These are phyloP conservation scores for Globisporangium okanoganense DNA, from an alignment of 352 stramenopile species.

Conservation along the genomic window DNA sequence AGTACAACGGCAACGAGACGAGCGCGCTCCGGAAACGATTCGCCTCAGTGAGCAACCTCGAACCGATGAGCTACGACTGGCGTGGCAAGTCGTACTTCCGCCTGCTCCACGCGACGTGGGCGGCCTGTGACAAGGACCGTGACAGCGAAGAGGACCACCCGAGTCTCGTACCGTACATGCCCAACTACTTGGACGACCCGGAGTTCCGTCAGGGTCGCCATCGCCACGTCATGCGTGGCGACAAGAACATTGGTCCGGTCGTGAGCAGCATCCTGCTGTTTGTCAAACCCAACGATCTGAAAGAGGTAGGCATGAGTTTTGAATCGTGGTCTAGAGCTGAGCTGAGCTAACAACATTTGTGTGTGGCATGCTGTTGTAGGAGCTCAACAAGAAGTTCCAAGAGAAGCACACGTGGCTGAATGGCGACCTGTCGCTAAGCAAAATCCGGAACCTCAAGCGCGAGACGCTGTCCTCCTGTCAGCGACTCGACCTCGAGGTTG, in stretches of 20 bases:
- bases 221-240: conserved; percentile 72
- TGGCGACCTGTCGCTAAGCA: conserved; percentile 92
- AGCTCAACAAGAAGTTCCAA: conserved; percentile 97
- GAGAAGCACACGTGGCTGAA: conserved; percentile 92
- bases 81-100: conserved; percentile 85
- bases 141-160: conserved; percentile 78
- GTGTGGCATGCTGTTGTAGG: conserved; percentile 19
- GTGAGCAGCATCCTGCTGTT: conserved; percentile 94
- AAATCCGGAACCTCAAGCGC: conserved; percentile 94
- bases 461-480: conserved; percentile 77
- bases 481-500: conserved; percentile 88
- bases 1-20: conserved; percentile 83
- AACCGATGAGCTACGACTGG: conserved; percentile 76
- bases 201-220: conserved; percentile 81
- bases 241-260: conserved; percentile 90
- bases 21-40: conserved; percentile 46
- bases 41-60: conserved; percentile 48
- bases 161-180: conserved; percentile 38
- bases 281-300: conserved; percentile 93
- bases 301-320: conserved; percentile 46
- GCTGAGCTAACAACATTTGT: background rate
- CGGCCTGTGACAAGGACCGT: conserved; percentile 60
- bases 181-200: conserved; percentile 84
- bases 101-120: conserved; percentile 76
- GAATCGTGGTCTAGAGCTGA: background rate